Conservation (phyloP, 2,329 filamentous ascomycete species). For the Sporothrix dimorphospora region DNA sequence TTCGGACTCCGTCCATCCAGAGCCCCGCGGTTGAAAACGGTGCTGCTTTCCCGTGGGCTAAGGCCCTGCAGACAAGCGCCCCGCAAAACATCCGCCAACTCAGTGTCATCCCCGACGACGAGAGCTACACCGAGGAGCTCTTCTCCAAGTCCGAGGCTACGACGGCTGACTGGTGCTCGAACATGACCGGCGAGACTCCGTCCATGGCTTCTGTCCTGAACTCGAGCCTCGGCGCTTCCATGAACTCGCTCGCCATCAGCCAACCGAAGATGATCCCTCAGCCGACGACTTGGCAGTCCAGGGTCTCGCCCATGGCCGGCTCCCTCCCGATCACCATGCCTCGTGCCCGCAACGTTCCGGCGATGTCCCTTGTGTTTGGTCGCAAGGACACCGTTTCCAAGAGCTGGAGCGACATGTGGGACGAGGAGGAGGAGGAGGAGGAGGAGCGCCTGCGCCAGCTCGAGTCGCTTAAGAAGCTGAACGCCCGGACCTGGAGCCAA, state of each 20-base stretch:
- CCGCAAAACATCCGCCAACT: conserved; percentile 76
- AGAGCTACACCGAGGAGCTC: conserved; percentile 80
- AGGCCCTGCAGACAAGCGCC: conserved; percentile 78
- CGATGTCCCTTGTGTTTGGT: conserved; percentile 80
- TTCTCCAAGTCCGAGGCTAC: conserved; percentile 77
- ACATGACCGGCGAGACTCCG: conserved; percentile 73
- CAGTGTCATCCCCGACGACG: conserved; percentile 78
- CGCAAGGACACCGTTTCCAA: conserved; percentile 83
- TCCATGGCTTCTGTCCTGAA: conserved; percentile 84
- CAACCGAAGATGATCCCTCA: conserved; percentile 44
- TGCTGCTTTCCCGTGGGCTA: conserved; percentile 92
- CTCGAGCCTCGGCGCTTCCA: conserved; percentile 78
- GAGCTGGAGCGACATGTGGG: conserved; percentile 99
- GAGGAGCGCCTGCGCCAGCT: conserved; percentile 65
- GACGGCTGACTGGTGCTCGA: conserved; percentile 74
- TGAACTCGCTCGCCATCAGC: conserved; percentile 70
- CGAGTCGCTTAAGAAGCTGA: conserved; percentile 65
- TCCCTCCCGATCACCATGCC: conserved; percentile 81
- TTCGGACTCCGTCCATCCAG: conserved; percentile 92
- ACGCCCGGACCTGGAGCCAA: conserved; percentile 78
- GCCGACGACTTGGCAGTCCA: conserved; percentile 44
- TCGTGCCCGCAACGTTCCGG: conserved; percentile 68
- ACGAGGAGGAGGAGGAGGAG: conserved; percentile 79
- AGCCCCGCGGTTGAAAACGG: conserved; percentile 74
- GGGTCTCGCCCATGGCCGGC: conserved; percentile 63